Evolutionary conservation across 106 monocot genomes (phyloP).

Genomic region (Alisma plantagoaquatica): DNA sequence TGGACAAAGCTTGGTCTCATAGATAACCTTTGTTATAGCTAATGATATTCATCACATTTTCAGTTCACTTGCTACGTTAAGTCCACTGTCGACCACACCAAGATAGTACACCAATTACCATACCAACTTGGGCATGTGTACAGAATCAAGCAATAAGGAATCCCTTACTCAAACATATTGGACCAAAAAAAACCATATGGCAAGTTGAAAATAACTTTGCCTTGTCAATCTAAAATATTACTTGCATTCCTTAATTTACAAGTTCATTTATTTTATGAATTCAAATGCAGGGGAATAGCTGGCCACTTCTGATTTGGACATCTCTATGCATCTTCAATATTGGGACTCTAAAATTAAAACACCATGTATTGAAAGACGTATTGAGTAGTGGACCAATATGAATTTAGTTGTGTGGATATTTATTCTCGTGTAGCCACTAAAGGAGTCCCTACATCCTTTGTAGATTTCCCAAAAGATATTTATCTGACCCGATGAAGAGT

Average conservation of each 20-base stretch:
- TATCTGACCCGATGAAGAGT: slow-evolving; percentile 90
- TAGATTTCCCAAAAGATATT: slow-evolving; percentile 90
- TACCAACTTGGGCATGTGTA: slow-evolving; percentile 90
- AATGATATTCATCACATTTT: slow-evolving; percentile 74
- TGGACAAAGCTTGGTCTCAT: slow-evolving; percentile 79
- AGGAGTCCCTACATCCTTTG: slow-evolving; percentile 75
- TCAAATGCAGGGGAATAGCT: no score
- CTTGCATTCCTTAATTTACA: no score
- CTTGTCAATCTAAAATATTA: no score
- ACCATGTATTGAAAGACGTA: slow-evolving; percentile 40
- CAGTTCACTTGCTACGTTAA: slow-evolving; percentile 84
- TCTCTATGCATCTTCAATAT: slow-evolving; percentile 71
- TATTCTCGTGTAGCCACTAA: slow-evolving; percentile 26
- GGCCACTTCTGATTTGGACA: slow-evolving; percentile 56
- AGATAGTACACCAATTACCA: slow-evolving; percentile 98
- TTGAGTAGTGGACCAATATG: slow-evolving; percentile 64
- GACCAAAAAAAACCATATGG: slow-evolving; percentile 13
- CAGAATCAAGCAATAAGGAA: slow-evolving; percentile 66
- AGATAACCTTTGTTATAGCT: slow-evolving; percentile 89
- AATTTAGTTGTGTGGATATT: slow-evolving; percentile 79
- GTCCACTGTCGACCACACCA: slow-evolving; percentile 90
- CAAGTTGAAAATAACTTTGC: slow-evolving; percentile 11
- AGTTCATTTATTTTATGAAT: no score
- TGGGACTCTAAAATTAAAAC: slow-evolving; percentile 70
- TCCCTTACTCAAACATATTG: slow-evolving; percentile 8